phyloP scores from a whole-genome alignment of 352 stramenopile species.

The Globisporangium alternatum region DNA sequence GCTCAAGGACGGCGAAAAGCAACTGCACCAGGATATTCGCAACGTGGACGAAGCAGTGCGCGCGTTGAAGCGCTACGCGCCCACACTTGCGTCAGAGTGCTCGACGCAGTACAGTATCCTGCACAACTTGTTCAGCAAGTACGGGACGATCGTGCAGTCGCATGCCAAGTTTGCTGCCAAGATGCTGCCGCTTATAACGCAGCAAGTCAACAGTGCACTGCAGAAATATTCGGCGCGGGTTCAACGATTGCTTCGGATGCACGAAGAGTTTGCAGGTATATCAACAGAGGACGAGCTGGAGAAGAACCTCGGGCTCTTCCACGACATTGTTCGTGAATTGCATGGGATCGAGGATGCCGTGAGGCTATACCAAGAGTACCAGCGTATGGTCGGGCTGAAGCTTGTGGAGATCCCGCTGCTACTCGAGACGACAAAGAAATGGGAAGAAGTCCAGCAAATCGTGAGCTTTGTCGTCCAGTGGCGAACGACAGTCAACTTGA shows the following conservation, averaged over 20 bases:
- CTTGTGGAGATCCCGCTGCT: conserved; percentile 53
- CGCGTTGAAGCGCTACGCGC: conserved; percentile 41
- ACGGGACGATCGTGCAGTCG: conserved; percentile 39
- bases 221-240: conserved; percentile 53
- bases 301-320: conserved; percentile 40
- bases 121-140: conserved; percentile 46
- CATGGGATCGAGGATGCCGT: conserved; percentile 46
- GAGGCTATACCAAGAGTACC: conserved; percentile 65
- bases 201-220: conserved; percentile 57
- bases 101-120: conserved; percentile 44
- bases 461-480: conserved; percentile 47
- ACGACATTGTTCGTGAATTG: conserved; percentile 52
- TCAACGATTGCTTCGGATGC: conserved; percentile 44
- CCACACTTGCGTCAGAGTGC: conserved; percentile 26
- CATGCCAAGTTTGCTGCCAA: conserved; percentile 64
- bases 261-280: conserved; percentile 47
- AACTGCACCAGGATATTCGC: conserved; percentile 62
- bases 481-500: conserved; percentile 36
- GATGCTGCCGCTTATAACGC: conserved; percentile 62
- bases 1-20: conserved; percentile 51
- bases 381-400: conserved; percentile 66
- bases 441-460: conserved; percentile 59
- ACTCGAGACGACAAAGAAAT: conserved; percentile 35
- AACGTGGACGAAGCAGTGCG: conserved; percentile 67
- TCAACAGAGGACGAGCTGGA: conserved; percentile 60